phyloP scores from a whole-genome alignment of 768 basidiomycete genomes.

The Candolleomyces efflorescens region DNA sequence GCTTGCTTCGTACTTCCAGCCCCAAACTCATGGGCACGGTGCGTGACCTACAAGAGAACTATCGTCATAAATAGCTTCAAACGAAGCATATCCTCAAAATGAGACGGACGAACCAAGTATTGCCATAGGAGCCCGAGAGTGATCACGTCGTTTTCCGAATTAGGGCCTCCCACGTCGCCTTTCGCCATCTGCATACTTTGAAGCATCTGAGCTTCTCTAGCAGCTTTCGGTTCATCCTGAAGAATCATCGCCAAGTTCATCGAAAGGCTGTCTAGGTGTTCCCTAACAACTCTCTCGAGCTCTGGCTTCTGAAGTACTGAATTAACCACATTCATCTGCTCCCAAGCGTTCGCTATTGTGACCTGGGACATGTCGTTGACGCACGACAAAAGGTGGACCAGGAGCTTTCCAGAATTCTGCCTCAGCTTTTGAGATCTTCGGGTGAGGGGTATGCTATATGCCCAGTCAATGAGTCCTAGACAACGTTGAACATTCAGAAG shows the following conservation, averaged over 20 bases:
- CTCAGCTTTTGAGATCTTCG: slow-evolving; percentile 60
- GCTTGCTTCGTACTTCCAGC: slow-evolving; percentile 52
- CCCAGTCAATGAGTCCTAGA: slow-evolving; percentile 52
- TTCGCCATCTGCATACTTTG: slow-evolving; percentile 61
- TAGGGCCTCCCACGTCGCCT: slow-evolving; percentile 50
- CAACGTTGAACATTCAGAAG: slow-evolving; percentile 58
- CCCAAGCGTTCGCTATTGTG: slow-evolving; percentile 55
- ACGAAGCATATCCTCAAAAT: not conserved
- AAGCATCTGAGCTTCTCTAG: slow-evolving; percentile 69
- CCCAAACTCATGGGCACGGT: slow-evolving; percentile 58
- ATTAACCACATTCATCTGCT: slow-evolving; percentile 44
- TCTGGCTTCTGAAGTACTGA: slow-evolving; percentile 32
- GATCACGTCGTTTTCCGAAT: slow-evolving; percentile 60
- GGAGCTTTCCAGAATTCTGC: slow-evolving; percentile 58
- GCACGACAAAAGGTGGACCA: slow-evolving; percentile 57
- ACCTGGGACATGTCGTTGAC: slow-evolving; percentile 60
- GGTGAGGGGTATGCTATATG: slow-evolving; percentile 50
- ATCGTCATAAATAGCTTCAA: not conserved
- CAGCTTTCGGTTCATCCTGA: slow-evolving; percentile 65
- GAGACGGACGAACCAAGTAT: slow-evolving; percentile 45
- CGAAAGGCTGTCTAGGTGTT: slow-evolving; percentile 55
- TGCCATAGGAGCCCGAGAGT: slow-evolving; percentile 60
- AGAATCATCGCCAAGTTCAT: slow-evolving; percentile 56
- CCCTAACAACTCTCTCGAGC: slow-evolving; percentile 48
- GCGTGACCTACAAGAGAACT: slow-evolving; percentile 40